phyloP scores from a whole-genome alignment of 805 yeast genomes.

The Ogataea pini region DNA sequence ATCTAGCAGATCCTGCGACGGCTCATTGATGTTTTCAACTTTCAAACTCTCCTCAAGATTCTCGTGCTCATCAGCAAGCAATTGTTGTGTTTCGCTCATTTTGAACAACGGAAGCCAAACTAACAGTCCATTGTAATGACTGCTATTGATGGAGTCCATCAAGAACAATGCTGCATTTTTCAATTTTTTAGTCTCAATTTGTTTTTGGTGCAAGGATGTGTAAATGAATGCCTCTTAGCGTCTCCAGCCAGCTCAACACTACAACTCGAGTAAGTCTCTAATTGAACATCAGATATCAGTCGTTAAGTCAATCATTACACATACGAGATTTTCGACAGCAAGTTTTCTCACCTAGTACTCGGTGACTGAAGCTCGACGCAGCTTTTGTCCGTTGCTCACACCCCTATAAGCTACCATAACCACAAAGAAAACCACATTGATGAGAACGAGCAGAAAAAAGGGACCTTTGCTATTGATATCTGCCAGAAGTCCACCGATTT shows the following conservation, averaged over 20 bases:
- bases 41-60: neutral
- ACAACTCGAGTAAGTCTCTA: too few species aligned
- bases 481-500: constrained; percentile 61
- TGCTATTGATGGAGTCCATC: too few species aligned
- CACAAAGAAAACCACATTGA: constrained; percentile 34
- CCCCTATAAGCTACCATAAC: constrained; percentile 25
- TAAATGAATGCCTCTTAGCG: too few species aligned
- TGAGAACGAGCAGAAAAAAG: constrained; percentile 50
- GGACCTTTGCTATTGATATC: constrained; percentile 62
- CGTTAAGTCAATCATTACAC: neutral
- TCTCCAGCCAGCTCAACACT: too few species aligned
- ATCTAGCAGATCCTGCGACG: constrained; percentile 14
- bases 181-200: too few species aligned
- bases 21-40: constrained; percentile 18
- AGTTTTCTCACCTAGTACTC: too few species aligned
- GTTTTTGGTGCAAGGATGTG: neutral
- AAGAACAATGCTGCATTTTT: too few species aligned
- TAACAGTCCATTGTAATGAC: too few species aligned
- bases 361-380: too few species aligned
- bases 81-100: neutral
- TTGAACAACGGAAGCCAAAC: too few species aligned
- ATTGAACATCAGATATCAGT: too few species aligned
- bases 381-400: neutral
- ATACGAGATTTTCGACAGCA: too few species aligned
- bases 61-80: neutral